A percentile compares a stretch with the other conserved stretches of the same genome.
Evolutionary conservation across 1,284 basidiomycete genomes (phyloP).

Genomic region (Puccinia novopanici): DNA sequence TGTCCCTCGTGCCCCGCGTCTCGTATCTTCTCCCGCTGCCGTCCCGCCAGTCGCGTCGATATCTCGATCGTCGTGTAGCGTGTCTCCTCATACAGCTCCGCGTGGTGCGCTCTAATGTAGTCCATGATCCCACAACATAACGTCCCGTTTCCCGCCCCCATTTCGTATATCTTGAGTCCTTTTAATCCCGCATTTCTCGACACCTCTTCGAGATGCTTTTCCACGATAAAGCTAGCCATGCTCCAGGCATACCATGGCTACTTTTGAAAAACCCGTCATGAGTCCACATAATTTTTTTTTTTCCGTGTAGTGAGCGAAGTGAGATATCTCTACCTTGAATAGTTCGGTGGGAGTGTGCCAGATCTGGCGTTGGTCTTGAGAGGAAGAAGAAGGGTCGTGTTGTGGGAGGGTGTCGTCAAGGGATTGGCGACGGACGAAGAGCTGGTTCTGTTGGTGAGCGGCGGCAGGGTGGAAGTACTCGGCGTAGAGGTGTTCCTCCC

Average conservation of each 20-base stretch:
- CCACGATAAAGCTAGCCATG: slow-evolving; percentile 70
- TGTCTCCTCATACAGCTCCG: slow-evolving; percentile 87
- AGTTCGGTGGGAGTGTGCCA: slow-evolving; percentile 99
- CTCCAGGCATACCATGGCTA: slow-evolving; percentile 93
- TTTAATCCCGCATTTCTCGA: slow-evolving; percentile 65
- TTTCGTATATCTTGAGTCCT: slow-evolving; percentile 92
- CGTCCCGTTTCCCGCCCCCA: slow-evolving; percentile 96
- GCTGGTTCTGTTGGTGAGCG: slow-evolving; percentile 34
- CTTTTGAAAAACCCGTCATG: neutral
- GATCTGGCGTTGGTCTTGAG: slow-evolving; percentile 74
- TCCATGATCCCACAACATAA: slow-evolving; percentile 84
- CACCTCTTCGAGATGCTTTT: slow-evolving; percentile 58
- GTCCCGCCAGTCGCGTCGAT: slow-evolving; percentile 71
- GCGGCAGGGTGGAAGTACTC: slow-evolving; percentile 62
- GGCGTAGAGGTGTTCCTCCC: slow-evolving; percentile 69
- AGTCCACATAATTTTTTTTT: too few relatives aligned
- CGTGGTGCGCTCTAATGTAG: slow-evolving; percentile 74
- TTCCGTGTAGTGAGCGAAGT: too few relatives aligned
- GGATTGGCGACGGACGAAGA: neutral
- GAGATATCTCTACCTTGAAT: slow-evolving; percentile 72
- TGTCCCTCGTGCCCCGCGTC: slow-evolving; percentile 32
- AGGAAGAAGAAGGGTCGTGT: slow-evolving; percentile 55
- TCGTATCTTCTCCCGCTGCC: slow-evolving; percentile 64
- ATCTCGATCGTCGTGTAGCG: slow-evolving; percentile 93
- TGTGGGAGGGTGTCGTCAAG: slow-evolving; percentile 59